phyloP scores from a whole-genome alignment of 805 yeast genomes.

The Blastobotrys parvus region DNA sequence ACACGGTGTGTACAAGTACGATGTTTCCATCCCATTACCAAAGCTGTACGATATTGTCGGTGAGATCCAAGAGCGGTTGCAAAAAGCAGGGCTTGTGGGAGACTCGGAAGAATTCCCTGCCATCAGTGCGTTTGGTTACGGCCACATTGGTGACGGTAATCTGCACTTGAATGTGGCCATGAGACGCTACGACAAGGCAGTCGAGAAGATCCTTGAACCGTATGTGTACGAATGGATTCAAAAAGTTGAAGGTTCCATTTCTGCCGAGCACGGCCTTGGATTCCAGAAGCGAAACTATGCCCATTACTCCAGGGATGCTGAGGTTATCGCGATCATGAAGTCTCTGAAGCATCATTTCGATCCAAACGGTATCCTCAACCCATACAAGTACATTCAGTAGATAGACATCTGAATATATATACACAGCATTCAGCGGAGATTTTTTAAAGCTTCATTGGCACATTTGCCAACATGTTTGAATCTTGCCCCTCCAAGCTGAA shows the following conservation, averaged over 20 bases:
- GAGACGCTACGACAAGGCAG: constrained; percentile 66
- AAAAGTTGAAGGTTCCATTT: constrained; percentile 63
- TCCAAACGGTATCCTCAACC: constrained; percentile 88
- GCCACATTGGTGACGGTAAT: constrained; percentile 98
- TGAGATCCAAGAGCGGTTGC: constrained; percentile 58
- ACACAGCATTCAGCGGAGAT: no score
- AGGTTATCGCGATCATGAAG: constrained; percentile 67
- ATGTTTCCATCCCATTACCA: constrained; percentile 81
- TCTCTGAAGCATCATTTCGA: constrained; percentile 75
- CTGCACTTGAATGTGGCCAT: constrained; percentile 90
- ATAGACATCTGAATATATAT: neutral
- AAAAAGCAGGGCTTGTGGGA: constrained; percentile 50
- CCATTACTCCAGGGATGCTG: constrained; percentile 69
- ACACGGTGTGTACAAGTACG: constrained; percentile 92
- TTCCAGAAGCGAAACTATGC: constrained; percentile 91
- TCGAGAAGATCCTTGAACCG: constrained; percentile 82
- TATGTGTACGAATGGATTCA: constrained; percentile 87
- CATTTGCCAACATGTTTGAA: constrained; percentile 58
- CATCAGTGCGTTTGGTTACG: constrained; percentile 86
- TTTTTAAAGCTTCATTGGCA: constrained; percentile 43
- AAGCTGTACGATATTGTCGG: constrained; percentile 77
- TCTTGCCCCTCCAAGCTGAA: constrained; percentile 63
- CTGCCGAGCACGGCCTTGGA: constrained; percentile 97
- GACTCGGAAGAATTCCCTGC: constrained; percentile 64
- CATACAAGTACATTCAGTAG: constrained; percentile 72